phyloP scores from a whole-genome alignment of 208 protist species.

The Endotrypanum monterogeii region DNA sequence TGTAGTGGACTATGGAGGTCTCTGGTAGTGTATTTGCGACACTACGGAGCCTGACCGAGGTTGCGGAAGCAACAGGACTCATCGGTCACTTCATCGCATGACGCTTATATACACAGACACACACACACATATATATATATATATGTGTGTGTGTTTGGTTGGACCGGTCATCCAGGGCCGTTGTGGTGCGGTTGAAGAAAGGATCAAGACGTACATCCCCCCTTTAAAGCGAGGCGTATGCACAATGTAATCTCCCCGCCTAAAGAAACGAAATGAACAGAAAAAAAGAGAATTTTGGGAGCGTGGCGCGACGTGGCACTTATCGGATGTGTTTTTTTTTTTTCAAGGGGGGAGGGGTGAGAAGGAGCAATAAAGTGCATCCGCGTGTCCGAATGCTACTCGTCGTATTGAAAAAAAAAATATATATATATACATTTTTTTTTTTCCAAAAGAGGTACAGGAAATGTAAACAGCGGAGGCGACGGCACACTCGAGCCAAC shows the following conservation, averaged over 20 bases:
- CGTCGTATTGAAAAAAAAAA: no score
- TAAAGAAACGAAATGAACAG: no score
- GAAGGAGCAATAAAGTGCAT: no score
- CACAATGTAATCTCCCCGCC: neutral
- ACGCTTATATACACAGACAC: neutral
- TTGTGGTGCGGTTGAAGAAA: neutral
- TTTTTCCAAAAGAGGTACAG: neutral
- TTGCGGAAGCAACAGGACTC: neutral
- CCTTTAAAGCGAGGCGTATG: neutral
- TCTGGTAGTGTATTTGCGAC: neutral
- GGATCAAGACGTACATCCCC: neutral
- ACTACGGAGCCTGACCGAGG: neutral
- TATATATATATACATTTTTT: neutral
- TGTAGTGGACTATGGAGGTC: no score
- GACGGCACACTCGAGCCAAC: neutral
- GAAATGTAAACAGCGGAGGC: neutral
- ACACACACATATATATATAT: neutral
- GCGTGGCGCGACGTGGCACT: no score
- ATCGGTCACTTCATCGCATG: neutral
- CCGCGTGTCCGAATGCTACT: no score
- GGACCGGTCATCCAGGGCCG: neutral
- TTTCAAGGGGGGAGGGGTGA: no score
- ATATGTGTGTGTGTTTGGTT: neutral
- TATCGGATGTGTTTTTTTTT: no score
- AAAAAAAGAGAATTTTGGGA: no score